Conservation (phyloP, 176 grass and related monocot genomes). For the Ananas comosus region DNA sequence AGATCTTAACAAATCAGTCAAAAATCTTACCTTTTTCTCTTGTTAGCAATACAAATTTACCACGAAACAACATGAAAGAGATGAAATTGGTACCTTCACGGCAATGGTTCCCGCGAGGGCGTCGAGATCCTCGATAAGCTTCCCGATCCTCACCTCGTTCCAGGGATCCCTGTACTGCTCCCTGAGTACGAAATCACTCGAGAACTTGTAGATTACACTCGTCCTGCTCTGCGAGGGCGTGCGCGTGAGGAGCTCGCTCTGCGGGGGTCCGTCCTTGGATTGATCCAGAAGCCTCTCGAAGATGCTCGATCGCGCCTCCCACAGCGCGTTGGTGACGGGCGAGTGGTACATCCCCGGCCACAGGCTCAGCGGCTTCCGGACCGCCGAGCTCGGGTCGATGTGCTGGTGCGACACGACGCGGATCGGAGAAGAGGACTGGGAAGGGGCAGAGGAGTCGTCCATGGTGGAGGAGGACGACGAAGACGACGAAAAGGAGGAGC, state of each 20-base stretch:
- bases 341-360: constrained; percentile 99
- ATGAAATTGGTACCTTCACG: constrained; percentile 55
- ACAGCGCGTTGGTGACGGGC: constrained; percentile 83
- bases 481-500: background rate
- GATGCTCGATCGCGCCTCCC: constrained; percentile 92
- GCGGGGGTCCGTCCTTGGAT: constrained; percentile 32
- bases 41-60: background rate
- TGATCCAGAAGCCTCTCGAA: constrained; percentile 75
- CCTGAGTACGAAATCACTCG: constrained; percentile 66
- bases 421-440: constrained; percentile 26
- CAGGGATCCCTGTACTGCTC: constrained; percentile 83
- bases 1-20: background rate
- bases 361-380: constrained; percentile 75
- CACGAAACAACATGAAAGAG: background rate
- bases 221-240: constrained; percentile 72
- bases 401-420: constrained; percentile 27
- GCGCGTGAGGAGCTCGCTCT: constrained; percentile 71
- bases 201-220: constrained; percentile 74
- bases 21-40: background rate
- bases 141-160: constrained; percentile 86
- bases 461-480: too few species aligned
- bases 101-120: constrained; percentile 89
- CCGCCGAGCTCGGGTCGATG: constrained; percentile 62
- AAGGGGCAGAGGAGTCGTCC: too few species aligned
- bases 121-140: constrained; percentile 92